Evolutionary conservation across 345 rosid genomes (phyloP).

Genomic region (Mercurialis annua): DNA sequence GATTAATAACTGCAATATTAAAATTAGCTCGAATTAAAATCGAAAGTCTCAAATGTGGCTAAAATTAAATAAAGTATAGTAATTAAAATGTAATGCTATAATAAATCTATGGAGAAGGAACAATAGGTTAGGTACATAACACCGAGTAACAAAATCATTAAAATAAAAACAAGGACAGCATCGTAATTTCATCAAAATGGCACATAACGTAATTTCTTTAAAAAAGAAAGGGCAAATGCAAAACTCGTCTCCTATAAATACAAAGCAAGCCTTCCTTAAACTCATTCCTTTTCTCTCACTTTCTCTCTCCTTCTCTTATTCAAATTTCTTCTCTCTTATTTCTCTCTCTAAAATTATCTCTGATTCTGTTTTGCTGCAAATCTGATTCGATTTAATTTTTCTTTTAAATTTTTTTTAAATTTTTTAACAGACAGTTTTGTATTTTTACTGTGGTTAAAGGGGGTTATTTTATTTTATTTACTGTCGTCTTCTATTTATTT

Average conservation of each 20-base stretch:
- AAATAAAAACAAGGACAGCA: neutral
- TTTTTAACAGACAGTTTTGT: neutral
- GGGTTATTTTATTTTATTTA: neutral
- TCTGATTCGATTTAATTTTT: neutral
- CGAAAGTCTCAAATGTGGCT: no score
- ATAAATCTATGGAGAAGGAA: no score
- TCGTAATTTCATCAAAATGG: neutral
- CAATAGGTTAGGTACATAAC: no score
- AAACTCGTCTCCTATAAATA: slow-evolving; percentile 1
- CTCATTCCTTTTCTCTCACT: neutral
- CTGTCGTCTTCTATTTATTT: neutral
- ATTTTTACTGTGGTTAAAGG: neutral
- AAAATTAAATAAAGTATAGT: no score
- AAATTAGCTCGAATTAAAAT: no score
- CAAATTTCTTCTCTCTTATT: neutral
- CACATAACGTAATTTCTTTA: neutral
- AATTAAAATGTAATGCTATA: no score
- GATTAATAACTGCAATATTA: no score
- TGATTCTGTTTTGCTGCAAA: neutral
- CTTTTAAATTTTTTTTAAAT: no score
- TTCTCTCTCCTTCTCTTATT: neutral
- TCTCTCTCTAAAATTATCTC: neutral
- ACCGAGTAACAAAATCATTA: neutral
- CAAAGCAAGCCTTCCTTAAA: rapidly evolving
- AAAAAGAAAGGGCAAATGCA: neutral